Base-by-base conservation (phyloP, 192 early-diverging fungal genomes). In the Coemansia sp. region DNA sequence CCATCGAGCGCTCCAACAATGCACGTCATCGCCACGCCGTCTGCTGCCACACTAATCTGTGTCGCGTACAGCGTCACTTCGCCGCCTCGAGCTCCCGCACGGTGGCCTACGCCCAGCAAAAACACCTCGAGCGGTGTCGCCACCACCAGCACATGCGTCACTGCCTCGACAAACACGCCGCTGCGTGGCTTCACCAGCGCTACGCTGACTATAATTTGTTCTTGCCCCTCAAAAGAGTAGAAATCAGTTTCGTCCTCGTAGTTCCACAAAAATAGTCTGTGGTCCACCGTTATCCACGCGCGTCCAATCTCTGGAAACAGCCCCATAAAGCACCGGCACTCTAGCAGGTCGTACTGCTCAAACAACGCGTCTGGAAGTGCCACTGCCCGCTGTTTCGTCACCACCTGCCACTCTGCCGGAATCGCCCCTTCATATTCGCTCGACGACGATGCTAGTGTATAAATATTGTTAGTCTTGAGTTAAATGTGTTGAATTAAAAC, bases 201-300 rank as follows among this genome's bases (percentile, higher is more conserved):
- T 11, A 94, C 92, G 55, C 85, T 90, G 21, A 91, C 85, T 65
- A 98, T 96, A 54, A 94, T 82, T 65, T 94, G 90, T 59, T 94
- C 92, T 75, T 93, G 90, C 47, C 95, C 94, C 60, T 93, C 90
- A 64, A 88, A 93, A 39, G 87, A 76, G 62, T 88, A 86, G 63
- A 89, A 86, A 55, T 88, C 79, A 0, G 73, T 85, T 84, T 87
- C 86, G 23, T 91, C 86, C 43, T 87, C 84, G 72, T 93, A 97
- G 73, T 98, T 92, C 94, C 94, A 96, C 37, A 98, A 72, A 66
- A 91, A 96, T 27, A 97, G 82, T 32, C 87, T 82, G 69, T 93
- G 87, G 74, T 94, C 93, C 51, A 98, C 89, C 1, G 91, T 92
- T 39, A 97, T 91, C 92, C 94, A 98, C 14, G 90, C 94, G 21